These are phyloP conservation scores for sorghum (Sorghum bicolor) DNA, from an alignment of 176 grass and related monocot species.

Conservation along the genomic window DNA sequence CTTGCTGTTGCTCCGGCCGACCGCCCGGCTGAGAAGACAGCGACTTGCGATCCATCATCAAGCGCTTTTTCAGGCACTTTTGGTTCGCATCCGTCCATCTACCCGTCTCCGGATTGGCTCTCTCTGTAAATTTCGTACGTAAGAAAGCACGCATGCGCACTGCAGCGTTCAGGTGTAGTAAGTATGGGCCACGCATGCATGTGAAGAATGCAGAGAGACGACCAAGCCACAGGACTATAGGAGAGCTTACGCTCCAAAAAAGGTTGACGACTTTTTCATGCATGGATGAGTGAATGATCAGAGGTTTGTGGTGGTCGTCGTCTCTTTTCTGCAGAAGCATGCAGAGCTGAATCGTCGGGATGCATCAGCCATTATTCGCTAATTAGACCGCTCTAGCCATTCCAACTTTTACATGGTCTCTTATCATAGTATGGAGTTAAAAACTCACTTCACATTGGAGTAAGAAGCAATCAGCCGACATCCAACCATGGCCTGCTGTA, in stretches of 20 bases:
- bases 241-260: not conserved
- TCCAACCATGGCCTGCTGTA: too few relatives aligned
- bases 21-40: too few relatives aligned
- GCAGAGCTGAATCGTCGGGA: too few relatives aligned
- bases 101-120: not conserved
- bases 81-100: not conserved
- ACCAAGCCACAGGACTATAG: not conserved
- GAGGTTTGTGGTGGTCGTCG: not conserved
- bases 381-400: too few relatives aligned
- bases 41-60: too few relatives aligned
- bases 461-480: too few relatives aligned
- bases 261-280: not conserved
- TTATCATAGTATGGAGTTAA: too few relatives aligned
- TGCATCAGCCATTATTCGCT: too few relatives aligned
- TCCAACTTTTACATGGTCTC: too few relatives aligned
- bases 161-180: not conserved
- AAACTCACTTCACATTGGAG: too few relatives aligned
- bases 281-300: not conserved
- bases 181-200: not conserved
- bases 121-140: not conserved
- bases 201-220: not conserved
- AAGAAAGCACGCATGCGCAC: not conserved
- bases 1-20: not conserved
- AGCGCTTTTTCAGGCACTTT: not conserved
- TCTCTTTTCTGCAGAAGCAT: too few relatives aligned